Percentiles rank a stretch among this genome's conserved stretches.
Evolutionary conservation across 495 filamentous ascomycete genomes (phyloP).

Genomic region (Xylaria intraflava): DNA sequence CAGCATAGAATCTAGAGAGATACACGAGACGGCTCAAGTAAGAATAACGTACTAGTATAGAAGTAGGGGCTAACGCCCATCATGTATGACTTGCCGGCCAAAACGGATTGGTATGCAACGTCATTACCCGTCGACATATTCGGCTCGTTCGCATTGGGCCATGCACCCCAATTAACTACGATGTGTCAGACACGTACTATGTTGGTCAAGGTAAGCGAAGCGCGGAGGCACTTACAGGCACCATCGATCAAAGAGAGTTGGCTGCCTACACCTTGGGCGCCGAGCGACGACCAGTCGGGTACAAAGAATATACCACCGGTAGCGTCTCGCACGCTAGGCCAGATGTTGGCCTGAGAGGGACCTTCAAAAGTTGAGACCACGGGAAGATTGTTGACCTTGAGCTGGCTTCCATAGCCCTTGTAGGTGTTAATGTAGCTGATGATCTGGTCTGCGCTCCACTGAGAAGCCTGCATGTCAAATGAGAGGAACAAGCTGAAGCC

Average conservation of each 20-base stretch:
- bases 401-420: conserved; percentile 45
- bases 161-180: conserved; percentile 63
- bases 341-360: conserved; percentile 48
- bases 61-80: conserved; percentile 77
- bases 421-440: conserved; percentile 52
- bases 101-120: conserved; percentile 41
- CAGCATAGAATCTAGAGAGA: background rate
- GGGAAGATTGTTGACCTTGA: conserved; percentile 48
- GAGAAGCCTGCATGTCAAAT: conserved; percentile 54
- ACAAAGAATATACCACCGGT: conserved; percentile 52
- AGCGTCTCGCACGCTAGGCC: conserved; percentile 48
- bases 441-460: conserved; percentile 52
- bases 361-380: conserved; percentile 74
- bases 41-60: conserved; percentile 42
- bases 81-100: conserved; percentile 62
- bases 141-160: conserved; percentile 53
- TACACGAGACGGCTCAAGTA: background rate
- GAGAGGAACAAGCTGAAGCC: conserved; percentile 62
- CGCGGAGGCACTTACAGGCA: conserved; percentile 35
- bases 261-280: conserved; percentile 41
- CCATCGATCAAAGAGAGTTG: conserved; percentile 52
- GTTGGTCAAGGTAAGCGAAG: background rate
- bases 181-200: conserved; percentile 1
- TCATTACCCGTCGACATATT: conserved; percentile 51
- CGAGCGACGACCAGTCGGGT: conserved; percentile 57